Conservation (phyloP, 768 basidiomycete genomes). For the Phanerochaete sordida region DNA sequence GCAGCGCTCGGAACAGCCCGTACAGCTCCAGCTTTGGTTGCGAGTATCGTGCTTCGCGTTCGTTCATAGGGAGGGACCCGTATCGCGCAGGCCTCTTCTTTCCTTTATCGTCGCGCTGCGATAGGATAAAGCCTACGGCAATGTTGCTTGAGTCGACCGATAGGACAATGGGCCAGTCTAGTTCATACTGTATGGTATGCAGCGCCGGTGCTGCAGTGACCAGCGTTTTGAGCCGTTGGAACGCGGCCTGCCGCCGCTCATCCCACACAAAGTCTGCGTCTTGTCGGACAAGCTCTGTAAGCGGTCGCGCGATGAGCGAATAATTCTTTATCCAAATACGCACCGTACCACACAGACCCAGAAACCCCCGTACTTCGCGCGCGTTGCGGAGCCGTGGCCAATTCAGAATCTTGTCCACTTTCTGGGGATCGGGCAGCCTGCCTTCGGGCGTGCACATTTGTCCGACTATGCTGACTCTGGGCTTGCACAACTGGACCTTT, state of each 20-base stretch:
- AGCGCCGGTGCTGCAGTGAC: conserved; percentile 27
- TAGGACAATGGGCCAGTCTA: conserved; percentile 24
- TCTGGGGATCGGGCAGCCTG: conserved; percentile 7
- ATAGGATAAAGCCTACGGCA: conserved; percentile 35
- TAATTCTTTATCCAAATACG: conserved; percentile 18
- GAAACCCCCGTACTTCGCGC: conserved; percentile 16
- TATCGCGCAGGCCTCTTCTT: conserved; percentile 25
- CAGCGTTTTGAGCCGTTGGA: conserved; percentile 28
- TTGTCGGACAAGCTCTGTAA: conserved; percentile 16
- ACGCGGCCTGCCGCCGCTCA: conserved; percentile 21
- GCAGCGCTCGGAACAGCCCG: conserved; percentile 21
- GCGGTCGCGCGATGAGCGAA: conserved; percentile 6
- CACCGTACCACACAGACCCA: conserved; percentile 15
- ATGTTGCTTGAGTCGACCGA: conserved; percentile 35
- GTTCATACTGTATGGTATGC: conserved; percentile 30
- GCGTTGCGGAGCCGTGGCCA: conserved; percentile 8
- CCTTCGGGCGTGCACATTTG: conserved; percentile 8
- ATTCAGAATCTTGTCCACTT: conserved; percentile 10
- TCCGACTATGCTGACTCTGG: not conserved
- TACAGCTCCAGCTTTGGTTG: conserved; percentile 30
- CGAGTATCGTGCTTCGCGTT: conserved; percentile 18
- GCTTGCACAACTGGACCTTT: conserved; percentile 1
- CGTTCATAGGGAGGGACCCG: conserved; percentile 32
- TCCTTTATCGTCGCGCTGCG: conserved; percentile 24
- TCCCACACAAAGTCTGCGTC: conserved; percentile 29